Evolutionary conservation across 345 rosid genomes (phyloP), one percentile per base, ranked within the genome.

Genomic region (Dimocarpus longan): DNA sequence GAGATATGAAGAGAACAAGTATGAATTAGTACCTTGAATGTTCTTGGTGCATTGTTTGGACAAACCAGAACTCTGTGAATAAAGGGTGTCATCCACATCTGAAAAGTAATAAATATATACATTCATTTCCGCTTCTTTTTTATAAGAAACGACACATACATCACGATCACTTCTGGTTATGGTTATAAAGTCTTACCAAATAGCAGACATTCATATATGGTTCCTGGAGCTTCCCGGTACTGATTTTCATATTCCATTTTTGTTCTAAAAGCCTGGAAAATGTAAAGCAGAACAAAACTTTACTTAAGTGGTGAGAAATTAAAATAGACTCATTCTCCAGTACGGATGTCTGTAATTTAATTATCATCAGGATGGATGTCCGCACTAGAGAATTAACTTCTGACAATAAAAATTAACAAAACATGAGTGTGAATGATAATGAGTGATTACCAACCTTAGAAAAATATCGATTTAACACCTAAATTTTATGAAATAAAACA

Each of bases 31-130:
- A 90, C 96, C 90, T 83, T 84, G 80, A 40, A 92, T 89, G 74
- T 92, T 89, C 57, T 78, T 86, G 80, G 88, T 15, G 82, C 90
- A 86, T 71, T 86, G 84, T 16, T 77, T 80, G 19, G 93, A 87
- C 78, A 92, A 84, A 28, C 94, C 94, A 84, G 90, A 88, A 76
- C 85, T 88, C 12, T 77, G 75, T 50, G 94, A 81, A 81, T 92
- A 92, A 79, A 92, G 92, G 65, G 94, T 92, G 82, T 92, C 96
- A 65, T 92, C 96, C 80, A 92, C 86, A 79, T 92, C 96, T 92
- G 54, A 60, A 48, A 81, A 13, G 3, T 0, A 11, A 72, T n/a
- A 6, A 16, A 59, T 15, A 70, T 62, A 18, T 4, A 26, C 28
- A 68, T 43, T 10, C 22, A 60, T 64, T 32, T 32, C 28, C 60